These are phyloP conservation scores for Candida methanosorbosa DNA, from an alignment of 805 yeast genomes.

Conservation along the genomic window DNA sequence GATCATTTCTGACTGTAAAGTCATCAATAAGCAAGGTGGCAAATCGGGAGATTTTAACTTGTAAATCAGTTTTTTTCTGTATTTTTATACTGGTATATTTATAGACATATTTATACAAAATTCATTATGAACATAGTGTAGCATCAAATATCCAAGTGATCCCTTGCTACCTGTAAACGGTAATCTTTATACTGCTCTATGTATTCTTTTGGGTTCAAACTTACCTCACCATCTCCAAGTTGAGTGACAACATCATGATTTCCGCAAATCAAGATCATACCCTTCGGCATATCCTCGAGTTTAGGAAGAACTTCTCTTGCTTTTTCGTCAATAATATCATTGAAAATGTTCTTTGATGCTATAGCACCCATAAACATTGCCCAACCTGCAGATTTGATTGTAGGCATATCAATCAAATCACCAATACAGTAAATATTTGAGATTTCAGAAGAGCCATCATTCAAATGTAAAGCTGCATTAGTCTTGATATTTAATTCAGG, in stretches of 20 bases:
- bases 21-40: conserved; percentile 36
- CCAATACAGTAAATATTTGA: neutral
- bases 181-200: neutral
- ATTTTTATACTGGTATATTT: no score
- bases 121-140: no score
- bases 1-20: conserved; percentile 29
- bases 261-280: neutral
- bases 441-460: neutral
- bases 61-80: no score
- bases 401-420: neutral
- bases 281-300: neutral
- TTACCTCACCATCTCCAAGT: neutral
- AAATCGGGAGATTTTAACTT: conserved; percentile 19
- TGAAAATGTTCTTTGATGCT: neutral
- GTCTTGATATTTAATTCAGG: neutral
- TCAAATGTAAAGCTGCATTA: neutral
- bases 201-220: neutral
- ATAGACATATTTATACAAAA: no score
- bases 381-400: conserved; percentile 1
- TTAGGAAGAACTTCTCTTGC: neutral
- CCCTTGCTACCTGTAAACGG: neutral
- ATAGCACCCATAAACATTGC: neutral
- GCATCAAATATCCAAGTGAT: neutral
- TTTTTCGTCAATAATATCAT: neutral
- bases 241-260: neutral